Conservation (phyloP, 2,329 filamentous ascomycete species). For the Aspergillus tamarii region DNA sequence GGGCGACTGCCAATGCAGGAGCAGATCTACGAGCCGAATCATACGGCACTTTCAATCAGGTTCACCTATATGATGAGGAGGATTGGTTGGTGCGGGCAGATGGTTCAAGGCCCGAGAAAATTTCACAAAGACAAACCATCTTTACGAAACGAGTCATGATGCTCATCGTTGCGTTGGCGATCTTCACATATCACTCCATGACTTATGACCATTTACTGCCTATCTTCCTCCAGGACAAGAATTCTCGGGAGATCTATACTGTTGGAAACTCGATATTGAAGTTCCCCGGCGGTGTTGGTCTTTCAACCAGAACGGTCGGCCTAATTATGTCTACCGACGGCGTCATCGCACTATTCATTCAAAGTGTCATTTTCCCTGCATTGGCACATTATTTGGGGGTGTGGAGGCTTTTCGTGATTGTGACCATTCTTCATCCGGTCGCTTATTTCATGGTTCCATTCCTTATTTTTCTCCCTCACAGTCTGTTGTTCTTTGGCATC, state of each 20-base stretch:
- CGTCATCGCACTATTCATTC: slow-evolving; percentile 71
- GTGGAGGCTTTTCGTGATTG: slow-evolving; percentile 67
- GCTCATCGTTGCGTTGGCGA: slow-evolving; percentile 78
- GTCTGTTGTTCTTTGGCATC: slow-evolving; percentile 62
- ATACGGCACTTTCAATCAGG: slow-evolving; percentile 72
- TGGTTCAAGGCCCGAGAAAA: slow-evolving; percentile 46
- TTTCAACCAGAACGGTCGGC: slow-evolving; percentile 68
- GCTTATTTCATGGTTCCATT: slow-evolving; percentile 72
- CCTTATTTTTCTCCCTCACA: slow-evolving; percentile 60
- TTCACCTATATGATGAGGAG: slow-evolving; percentile 58
- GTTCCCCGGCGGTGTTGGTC: slow-evolving; percentile 66
- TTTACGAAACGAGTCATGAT: slow-evolving; percentile 70
- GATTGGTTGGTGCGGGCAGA: slow-evolving; percentile 56
- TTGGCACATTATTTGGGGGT: slow-evolving; percentile 67
- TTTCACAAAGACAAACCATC: slow-evolving; percentile 47
- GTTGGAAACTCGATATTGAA: slow-evolving; percentile 53
- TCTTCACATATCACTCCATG: slow-evolving; percentile 96
- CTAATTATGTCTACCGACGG: slow-evolving; percentile 71
- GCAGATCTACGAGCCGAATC: slow-evolving; percentile 77
- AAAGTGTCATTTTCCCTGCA: slow-evolving; percentile 70
- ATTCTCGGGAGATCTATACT: slow-evolving; percentile 36
- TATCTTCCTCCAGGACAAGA: slow-evolving; percentile 83
- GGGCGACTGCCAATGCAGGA: slow-evolving; percentile 71
- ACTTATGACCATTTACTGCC: slow-evolving; percentile 89
- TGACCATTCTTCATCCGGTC: slow-evolving; percentile 67